Evolutionary conservation across 495 filamentous ascomycete species (phyloP), one percentile per base, ranked within the genome.

Genomic region (Daldinia childiae): DNA sequence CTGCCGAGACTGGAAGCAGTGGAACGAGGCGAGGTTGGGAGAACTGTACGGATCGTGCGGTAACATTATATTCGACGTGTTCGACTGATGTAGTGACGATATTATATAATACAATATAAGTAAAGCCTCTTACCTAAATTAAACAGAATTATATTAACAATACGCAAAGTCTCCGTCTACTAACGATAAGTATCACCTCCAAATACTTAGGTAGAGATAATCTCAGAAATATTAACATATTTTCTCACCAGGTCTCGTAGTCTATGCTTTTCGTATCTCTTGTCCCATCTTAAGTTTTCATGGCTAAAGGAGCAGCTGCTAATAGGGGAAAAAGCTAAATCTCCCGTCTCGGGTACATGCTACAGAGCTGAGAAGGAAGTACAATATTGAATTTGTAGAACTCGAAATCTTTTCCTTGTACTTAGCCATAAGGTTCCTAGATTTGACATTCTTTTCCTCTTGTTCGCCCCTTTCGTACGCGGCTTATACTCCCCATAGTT

Each of bases 21-120:
- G 15, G 81, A 80, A 67, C 76, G 76, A 43, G 85, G 82, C 5
- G 81, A 83, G 76, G 74, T 85, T 15, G 82, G 84, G 8, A 79
- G 66, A 67, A 72, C 73, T 7, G 80, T 83, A 14, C 77, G 83
- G 63, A 81, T 65, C 41, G 81, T 84, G 7, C 75, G 76, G 41
- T 85, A 64, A 75, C 9, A n/a, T 3, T 70, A 12, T 4, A 36
- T 15, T 6, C 1, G 1, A 30, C 50, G 7, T 29, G 21, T 19
- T 29, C 15, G 15, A 15, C 50, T 58, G 11, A 6, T 14, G 17
- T 26, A 58, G 1, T 26, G n/a, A 41, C 11, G 55, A 39, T 6
- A 32, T 36, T 58, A 24, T 19, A 4, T 39, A 26, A 58, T 24
- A 36, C 15, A 4, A 15, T 24, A 32, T 7, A 17, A 38, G 30